Base-by-base conservation (phyloP, 1,284 basidiomycete species). In the Chalciporus sp. region DNA sequence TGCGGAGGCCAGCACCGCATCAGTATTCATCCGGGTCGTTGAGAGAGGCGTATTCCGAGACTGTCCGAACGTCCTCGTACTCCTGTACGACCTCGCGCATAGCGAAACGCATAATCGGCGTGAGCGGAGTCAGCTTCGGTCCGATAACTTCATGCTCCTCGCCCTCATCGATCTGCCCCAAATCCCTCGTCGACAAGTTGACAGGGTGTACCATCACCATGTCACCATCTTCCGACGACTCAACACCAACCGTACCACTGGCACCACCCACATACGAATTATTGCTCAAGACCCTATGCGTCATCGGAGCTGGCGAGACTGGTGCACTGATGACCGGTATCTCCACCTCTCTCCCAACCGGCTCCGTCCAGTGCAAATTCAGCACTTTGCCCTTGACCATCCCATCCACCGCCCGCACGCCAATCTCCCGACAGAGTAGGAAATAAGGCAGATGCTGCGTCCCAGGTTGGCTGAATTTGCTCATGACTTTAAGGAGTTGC, bases 61-160 rank as follows among this genome's bases (percentile, higher is more conserved):
- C 77, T n/a, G 84, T 84, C 62, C 80, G 79, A 58, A 80, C 80
- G 60, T 88, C 85, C 59, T 88, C 84, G 59, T 90, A 90, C 70
- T 92, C 90, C 63, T 82, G 78, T 20, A 92, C 80, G 12, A 92
- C 90, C 64, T 87, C 83, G 47, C 81, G 75, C 88, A 92, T 92
- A 44, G 90, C 90, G 67, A 76, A 88, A 26, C 84, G 75, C 82
- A 92, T 87, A 54, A 92, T 86, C 1, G 90, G 89, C 3, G 89
- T 88, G 19, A 81, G 79, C 9, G 90, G 85, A 27, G 88, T 76
- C 51, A 92, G 65, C 67, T 85, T 85, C 10, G 90, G 89, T 2
- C 88, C 88, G 44, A 88, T 75, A 35, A 87, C 73, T 61, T 86
- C 75, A 23, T 73, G 70, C 47, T 71, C 71, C 4, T 69, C 66